These are phyloP conservation scores for Fusarium cyanostomum DNA, from an alignment of 2,329 filamentous ascomycete species.

Conservation along the genomic window DNA sequence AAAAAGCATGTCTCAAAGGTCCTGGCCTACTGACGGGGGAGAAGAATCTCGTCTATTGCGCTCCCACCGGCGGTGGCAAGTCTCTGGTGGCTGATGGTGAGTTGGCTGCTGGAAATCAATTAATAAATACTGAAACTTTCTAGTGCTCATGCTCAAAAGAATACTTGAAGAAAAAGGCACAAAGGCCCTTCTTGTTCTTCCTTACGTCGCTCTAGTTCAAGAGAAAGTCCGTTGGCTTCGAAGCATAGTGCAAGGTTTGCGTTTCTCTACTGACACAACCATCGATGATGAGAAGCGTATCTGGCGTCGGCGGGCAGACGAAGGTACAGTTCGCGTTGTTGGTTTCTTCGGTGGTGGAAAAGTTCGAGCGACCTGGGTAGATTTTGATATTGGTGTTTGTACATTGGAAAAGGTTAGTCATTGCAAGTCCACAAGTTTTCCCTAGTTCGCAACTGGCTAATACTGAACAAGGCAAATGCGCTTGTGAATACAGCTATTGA, in stretches of 20 bases:
- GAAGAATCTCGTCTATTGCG: conserved; percentile 80
- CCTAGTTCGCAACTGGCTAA: conserved; percentile 1
- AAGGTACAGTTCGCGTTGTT: conserved; percentile 70
- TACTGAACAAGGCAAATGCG: conserved; percentile 69
- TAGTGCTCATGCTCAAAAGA: conserved; percentile 76
- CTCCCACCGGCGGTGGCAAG: conserved; percentile 81
- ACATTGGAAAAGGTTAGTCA: conserved; percentile 74
- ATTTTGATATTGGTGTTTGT: conserved; percentile 81
- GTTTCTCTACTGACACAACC: conserved; percentile 48
- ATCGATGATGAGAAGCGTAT: conserved; percentile 51
- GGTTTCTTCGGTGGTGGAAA: conserved; percentile 81
- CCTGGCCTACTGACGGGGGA: conserved; percentile 72
- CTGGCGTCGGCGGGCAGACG: conserved; percentile 65
- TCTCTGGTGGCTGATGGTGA: conserved; percentile 73
- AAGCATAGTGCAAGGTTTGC: conserved; percentile 69
- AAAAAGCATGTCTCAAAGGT: conserved; percentile 76
- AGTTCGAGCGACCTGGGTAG: conserved; percentile 71
- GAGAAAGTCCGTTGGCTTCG: conserved; percentile 82
- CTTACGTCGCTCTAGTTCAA: conserved; percentile 82
- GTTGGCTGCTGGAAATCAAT: conserved; percentile 13
- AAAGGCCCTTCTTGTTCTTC: conserved; percentile 77
- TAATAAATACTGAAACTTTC: conserved; percentile 26
- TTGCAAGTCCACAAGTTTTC: not conserved
- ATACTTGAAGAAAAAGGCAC: conserved; percentile 69
- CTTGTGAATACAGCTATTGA: conserved; percentile 78